A percentile compares a stretch with the other conserved stretches of the same genome.
Evolutionary conservation across 768 basidiomycete species (phyloP).

Genomic region (Auriscalpium vulgare): DNA sequence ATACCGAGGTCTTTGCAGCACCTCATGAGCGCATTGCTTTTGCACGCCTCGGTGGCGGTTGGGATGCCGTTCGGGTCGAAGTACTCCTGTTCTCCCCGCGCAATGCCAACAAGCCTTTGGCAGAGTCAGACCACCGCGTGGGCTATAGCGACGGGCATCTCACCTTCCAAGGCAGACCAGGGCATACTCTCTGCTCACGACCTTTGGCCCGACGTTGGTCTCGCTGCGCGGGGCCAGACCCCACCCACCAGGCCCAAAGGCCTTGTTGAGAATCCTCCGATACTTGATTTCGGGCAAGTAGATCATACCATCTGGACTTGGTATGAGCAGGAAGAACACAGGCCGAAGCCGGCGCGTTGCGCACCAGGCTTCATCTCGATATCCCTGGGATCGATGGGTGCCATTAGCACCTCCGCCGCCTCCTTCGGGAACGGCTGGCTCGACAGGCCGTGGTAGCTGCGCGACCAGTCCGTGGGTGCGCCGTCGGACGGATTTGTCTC

Average conservation of each 20-base stretch:
- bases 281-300: slow-evolving; percentile 99
- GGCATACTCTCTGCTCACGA: slow-evolving; percentile 92
- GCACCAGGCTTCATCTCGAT: slow-evolving; percentile 92
- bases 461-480: slow-evolving; percentile 74
- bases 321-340: background rate
- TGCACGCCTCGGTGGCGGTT: slow-evolving; percentile 91
- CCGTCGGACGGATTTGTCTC: background rate
- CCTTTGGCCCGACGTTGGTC: slow-evolving; percentile 79
- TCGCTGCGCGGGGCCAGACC: slow-evolving; percentile 91
- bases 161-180: slow-evolving; percentile 89
- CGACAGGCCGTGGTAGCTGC: slow-evolving; percentile 77
- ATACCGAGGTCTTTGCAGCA: slow-evolving; percentile 96
- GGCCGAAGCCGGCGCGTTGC: slow-evolving; percentile 15
- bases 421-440: slow-evolving; percentile 71
- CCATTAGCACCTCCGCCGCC: slow-evolving; percentile 59
- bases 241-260: slow-evolving; percentile 97
- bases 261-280: slow-evolving; percentile 81
- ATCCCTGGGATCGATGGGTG: slow-evolving; percentile 68
- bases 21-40: slow-evolving; percentile 94
- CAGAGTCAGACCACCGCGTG: background rate
- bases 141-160: slow-evolving; percentile 18
- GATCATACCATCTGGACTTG: slow-evolving; percentile 68
- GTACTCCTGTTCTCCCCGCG: slow-evolving; percentile 94
- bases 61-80: slow-evolving; percentile 87
- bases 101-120: slow-evolving; percentile 75